Conservation (phyloP, 257 asterid genomes). For the Hygrophila difformis region DNA sequence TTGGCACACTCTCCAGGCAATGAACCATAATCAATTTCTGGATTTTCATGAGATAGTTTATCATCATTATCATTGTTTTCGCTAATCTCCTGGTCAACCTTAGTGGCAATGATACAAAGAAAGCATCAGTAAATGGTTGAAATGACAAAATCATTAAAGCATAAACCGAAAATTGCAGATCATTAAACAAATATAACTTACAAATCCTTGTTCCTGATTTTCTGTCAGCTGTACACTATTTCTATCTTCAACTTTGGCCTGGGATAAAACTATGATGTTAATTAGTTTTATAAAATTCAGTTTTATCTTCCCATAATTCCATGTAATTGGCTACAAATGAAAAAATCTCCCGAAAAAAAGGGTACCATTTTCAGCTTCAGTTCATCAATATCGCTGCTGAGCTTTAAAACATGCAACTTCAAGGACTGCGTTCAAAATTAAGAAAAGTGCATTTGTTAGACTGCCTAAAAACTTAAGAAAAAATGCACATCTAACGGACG, state of each 20-base stretch:
- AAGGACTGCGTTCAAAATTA: slow-evolving; percentile 71
- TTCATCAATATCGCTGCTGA: slow-evolving; percentile 50
- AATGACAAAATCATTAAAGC: slow-evolving; percentile 8
- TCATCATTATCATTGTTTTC: slow-evolving; percentile 19
- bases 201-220: slow-evolving; percentile 33
- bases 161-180: not conserved
- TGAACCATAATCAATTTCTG: slow-evolving; percentile 14
- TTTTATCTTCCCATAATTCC: not conserved
- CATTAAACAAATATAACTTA: slow-evolving; percentile 24
- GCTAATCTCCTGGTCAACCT: slow-evolving; percentile 31
- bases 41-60: slow-evolving; percentile 18
- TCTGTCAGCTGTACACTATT: slow-evolving; percentile 20
- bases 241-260: slow-evolving; percentile 42
- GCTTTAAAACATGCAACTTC: slow-evolving; percentile 83
- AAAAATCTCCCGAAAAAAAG: slow-evolving; percentile 9
- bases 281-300: slow-evolving; percentile 11
- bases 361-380: slow-evolving; percentile 72
- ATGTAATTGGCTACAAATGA: slow-evolving; percentile 10
- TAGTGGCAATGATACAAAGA: slow-evolving; percentile 19
- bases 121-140: slow-evolving; percentile 13
- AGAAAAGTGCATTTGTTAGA: slow-evolving; percentile 21
- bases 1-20: slow-evolving; percentile 20
- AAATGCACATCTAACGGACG: no score
- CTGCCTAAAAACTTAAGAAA: slow-evolving; percentile 16
- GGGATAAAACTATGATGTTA: slow-evolving; percentile 18